Percentiles rank a stretch among this genome's conserved stretches.
Evolutionary conservation across 164 flowering plant species (phyloP).

Genomic region (Taxillus chinensis): DNA sequence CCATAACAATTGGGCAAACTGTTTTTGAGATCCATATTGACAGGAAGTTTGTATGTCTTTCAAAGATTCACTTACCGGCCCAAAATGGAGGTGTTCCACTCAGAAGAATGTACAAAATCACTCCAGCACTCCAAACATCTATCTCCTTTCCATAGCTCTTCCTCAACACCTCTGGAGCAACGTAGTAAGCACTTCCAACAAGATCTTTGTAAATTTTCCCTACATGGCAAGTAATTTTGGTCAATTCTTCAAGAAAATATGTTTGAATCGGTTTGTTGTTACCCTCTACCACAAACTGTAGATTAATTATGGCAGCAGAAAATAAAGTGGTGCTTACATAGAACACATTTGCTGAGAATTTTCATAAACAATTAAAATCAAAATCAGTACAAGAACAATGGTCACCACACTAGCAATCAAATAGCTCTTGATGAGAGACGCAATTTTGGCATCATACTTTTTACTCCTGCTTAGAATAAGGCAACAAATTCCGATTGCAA

Average conservation of each 20-base stretch:
- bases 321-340: too few relatives aligned
- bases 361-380: too few relatives aligned
- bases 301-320: too few relatives aligned
- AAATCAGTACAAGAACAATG: too few relatives aligned
- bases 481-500: too few relatives aligned
- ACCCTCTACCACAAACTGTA: too few relatives aligned
- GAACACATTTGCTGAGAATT: too few relatives aligned
- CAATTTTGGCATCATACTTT: too few relatives aligned
- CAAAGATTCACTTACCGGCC: constrained; percentile 44
- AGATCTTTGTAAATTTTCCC: constrained; percentile 58
- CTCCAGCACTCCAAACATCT: constrained; percentile 96
- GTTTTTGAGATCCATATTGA: neutral
- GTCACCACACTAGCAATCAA: too few relatives aligned
- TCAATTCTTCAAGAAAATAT: neutral
- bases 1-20: neutral
- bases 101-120: constrained; percentile 79
- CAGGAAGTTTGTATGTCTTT: neutral
- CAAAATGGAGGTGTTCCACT: constrained; percentile 86
- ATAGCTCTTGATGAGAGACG: too few relatives aligned
- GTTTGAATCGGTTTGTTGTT: too few relatives aligned
- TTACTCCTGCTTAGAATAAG: too few relatives aligned
- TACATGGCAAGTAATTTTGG: constrained; percentile 15
- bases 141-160: constrained; percentile 73
- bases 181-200: constrained; percentile 89
- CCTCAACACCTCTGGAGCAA: constrained; percentile 78